Evolutionary conservation across 495 filamentous ascomycete species (phyloP), one percentile per base, ranked within the genome.

Genomic region (Trichocladium uniseriatum): DNA sequence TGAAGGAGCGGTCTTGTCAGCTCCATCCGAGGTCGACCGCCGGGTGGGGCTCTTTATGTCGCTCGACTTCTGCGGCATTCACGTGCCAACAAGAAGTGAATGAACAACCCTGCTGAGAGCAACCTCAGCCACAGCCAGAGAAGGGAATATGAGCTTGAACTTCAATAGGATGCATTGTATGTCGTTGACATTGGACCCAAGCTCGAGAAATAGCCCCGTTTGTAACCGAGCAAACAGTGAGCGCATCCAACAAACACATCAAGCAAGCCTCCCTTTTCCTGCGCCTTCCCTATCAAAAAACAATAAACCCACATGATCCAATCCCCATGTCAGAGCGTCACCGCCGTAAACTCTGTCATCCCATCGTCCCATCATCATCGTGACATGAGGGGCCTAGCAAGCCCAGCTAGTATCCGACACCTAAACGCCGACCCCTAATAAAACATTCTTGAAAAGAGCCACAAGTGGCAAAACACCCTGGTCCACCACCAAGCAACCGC

Each of bases 361-460:
- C 53, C 49, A 54, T 61, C 59, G 47, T 59, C 38, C 49, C 49
- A 35, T 43, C 48, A 38, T 42, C 31, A 32, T 32, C 31, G 31
- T 32, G 47, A 49, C 43, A 43, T 34, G 32, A 44, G 46, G 35
- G 27, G 32, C 36, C 41, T 22, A 54, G 15, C 16, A 34, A 11
- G 29, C 19, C 50, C 45, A 14, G 11, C 10, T 41, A 48, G n/a
- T 38, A 37, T 36, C 37, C 28, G 14, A 39, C 56, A 36, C 52
- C 49, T 3, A 21, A 58, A 55, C 48, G 49, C 56, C 52, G 15
- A 27, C 24, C 34, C 49, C 49, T 51, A 59, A 31, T 59, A 59
- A 59, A 46, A 55, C 56, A 59, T 8, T 28, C 18, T 40, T 38
- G 45, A 41, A 48, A 53, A 38, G 27, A 14, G 5, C 9, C 31